Base-by-base conservation (phyloP, 2,329 filamentous ascomycete species). In the Colletotrichum sansevieriae region DNA sequence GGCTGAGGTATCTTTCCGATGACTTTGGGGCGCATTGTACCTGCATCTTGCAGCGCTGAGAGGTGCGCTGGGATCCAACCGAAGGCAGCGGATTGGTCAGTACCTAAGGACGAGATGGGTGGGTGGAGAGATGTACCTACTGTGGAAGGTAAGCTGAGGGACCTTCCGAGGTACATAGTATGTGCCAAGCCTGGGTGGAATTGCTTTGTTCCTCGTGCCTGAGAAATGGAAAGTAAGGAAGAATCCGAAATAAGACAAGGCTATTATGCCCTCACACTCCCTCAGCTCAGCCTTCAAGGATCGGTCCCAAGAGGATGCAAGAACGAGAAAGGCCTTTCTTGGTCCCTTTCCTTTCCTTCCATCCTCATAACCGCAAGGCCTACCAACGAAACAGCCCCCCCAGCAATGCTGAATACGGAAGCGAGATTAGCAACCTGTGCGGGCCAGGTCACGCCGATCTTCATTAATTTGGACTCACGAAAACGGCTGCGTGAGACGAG, bases 381-480 rank as follows among this genome's bases (percentile, higher is more conserved):
- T n/a, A 20, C 56, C n/a, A 18, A 41, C 55, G 11, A 44, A 39
- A 5, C 37, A 46, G 54, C 37, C 59, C 59, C 59, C 25, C 39
- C 37, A 44, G 47, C 33, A 51, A 8, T 12, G 10, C 15, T 46
- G 41, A 8, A 51, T 18, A 12, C 55, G 29, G 29, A 65, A 69
- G 66, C 66, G 66, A 69, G 41, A 69, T 69, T 55, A 44, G 41
- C 55, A 65, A 25, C 66, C 35, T 44, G 46, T 56, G 29, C 29
- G 25, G 43, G 62, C 41, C 57, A 51, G 47, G 47, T 46, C 56
- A 49, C 49, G 62, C 49, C 41, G 62, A 66, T 69, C 65, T 44
- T 39, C 62, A 60, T 68, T 39, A 54, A 65, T 54, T 49, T 55
- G 55, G 35, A 29, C 51, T 65, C 41, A 51, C 49, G 29, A 15